Evolutionary conservation across 2,329 filamentous ascomycete species (phyloP), one percentile per base, ranked within the genome.

Genomic region (Aspergillus quadrilineatus): DNA sequence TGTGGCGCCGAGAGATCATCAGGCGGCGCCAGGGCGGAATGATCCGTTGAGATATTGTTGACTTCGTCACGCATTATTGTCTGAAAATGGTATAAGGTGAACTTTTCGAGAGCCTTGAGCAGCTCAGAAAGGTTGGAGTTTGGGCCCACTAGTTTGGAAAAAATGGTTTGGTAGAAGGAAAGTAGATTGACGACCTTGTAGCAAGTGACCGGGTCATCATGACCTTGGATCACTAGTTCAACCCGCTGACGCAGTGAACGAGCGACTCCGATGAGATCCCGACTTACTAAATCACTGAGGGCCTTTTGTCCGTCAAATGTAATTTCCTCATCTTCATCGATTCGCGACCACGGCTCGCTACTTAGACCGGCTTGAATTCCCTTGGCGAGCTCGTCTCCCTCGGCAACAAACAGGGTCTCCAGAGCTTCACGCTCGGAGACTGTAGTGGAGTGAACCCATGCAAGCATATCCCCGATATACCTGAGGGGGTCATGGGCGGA

Each of bases 381-480:
- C 61, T 86, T 89, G 28, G 89, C 88, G 55, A 97, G 89, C 66
- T 96, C 91, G 60, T 94, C 89, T 2, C 90, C 92, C 60, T 97
- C 92, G 0, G 89, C 88, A 42, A 97, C 87, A 69, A 99, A 99
- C 0, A 99, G 79, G 1, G 91, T 86, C 71, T 97, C 93, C 5
- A 99, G 80, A 0, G 92, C 92, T 73, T 99, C 94, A 51, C 90
- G 85, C 73, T 99, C 94, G 32, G 93, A 95, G 1, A 99, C 94
- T 0, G 93, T 88, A 2, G 92, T 89, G 0, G 94, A 96, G 71
- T 99, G 94, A 5, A 89, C 86, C 94, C 94, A 99, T 4, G 94
- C 94, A 12, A 99, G 82, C 92, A 99, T 99, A 69, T 99, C 94
- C 52, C 94, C 92, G 2, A 95, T 86, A 71, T 97, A 97, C 17